Evolutionary conservation across 306 rosid species (phyloP).

Genomic region (Carpinus viminea): DNA sequence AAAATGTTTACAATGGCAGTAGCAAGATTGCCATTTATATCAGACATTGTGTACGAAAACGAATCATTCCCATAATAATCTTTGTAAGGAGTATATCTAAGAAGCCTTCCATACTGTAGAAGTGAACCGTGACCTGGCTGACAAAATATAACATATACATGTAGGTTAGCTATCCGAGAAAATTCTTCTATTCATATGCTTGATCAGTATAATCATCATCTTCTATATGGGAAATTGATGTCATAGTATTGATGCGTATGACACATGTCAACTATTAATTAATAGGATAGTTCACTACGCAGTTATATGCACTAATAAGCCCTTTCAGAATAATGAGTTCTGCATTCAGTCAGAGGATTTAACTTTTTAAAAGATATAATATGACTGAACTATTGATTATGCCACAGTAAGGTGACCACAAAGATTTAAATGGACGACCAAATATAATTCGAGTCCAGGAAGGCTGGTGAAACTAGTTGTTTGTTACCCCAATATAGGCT

Average conservation of each 20-base stretch:
- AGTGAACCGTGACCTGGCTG: slow-evolving; percentile 84
- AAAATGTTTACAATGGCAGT: slow-evolving; percentile 57
- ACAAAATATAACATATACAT: slow-evolving; percentile 20
- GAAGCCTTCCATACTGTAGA: slow-evolving; percentile 55
- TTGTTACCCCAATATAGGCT: slow-evolving; percentile 1
- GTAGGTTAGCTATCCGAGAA: slow-evolving; percentile 2
- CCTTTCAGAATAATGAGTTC: not conserved
- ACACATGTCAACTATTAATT: not conserved
- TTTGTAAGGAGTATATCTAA: slow-evolving; percentile 69
- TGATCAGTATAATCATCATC: not conserved
- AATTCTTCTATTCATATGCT: not conserved
- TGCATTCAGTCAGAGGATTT: not conserved
- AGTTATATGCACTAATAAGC: not conserved
- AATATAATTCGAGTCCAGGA: not conserved
- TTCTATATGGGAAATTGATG: not conserved
- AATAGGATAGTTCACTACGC: not conserved
- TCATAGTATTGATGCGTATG: not conserved
- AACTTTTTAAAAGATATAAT: not conserved
- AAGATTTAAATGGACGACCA: not conserved
- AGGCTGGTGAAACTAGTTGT: not conserved
- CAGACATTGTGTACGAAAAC: slow-evolving; percentile 72
- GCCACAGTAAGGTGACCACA: not conserved
- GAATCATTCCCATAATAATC: slow-evolving; percentile 74
- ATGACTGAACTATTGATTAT: not conserved
- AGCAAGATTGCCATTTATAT: slow-evolving; percentile 77